These are phyloP conservation scores for Theileria orientalis DNA, from an alignment of 169 alveolate genomes.

Conservation along the genomic window DNA sequence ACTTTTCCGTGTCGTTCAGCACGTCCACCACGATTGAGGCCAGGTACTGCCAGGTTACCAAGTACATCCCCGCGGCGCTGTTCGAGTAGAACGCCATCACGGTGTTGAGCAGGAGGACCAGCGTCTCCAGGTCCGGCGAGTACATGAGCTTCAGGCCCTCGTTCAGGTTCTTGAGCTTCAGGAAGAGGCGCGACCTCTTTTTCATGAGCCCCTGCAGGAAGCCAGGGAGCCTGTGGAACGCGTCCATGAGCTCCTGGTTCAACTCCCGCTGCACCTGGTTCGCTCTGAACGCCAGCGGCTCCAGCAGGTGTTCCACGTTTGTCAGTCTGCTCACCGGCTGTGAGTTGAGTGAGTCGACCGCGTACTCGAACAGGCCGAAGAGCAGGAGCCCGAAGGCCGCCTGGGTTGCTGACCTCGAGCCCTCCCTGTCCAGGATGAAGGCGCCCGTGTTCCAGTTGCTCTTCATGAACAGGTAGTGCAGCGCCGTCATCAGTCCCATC, in stretches of 20 bases:
- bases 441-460: slow-evolving; percentile 60
- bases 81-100: slow-evolving; percentile 57
- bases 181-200: slow-evolving; percentile 5
- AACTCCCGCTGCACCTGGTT: slow-evolving; percentile 33
- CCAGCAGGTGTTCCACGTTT: slow-evolving; percentile 51
- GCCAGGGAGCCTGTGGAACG: slow-evolving; percentile 34
- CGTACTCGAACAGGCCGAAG: neutral
- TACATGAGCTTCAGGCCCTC: slow-evolving; percentile 4
- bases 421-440: slow-evolving; percentile 25
- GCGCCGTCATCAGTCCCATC: slow-evolving; percentile 24
- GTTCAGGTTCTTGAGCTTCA: slow-evolving; percentile 5
- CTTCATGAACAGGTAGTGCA: slow-evolving; percentile 34
- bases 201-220: neutral
- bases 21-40: slow-evolving; percentile 19
- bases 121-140: slow-evolving; percentile 50
- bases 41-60: slow-evolving; percentile 18
- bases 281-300: slow-evolving; percentile 29
- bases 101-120: slow-evolving; percentile 28
- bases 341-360: slow-evolving; percentile 15
- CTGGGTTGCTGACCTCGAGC: slow-evolving; percentile 12
- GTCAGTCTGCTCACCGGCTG: slow-evolving; percentile 25
- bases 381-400: slow-evolving; percentile 14
- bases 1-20: slow-evolving; percentile 28
- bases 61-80: slow-evolving; percentile 62
- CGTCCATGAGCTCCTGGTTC: slow-evolving; percentile 15